Conservation (phyloP, 495 filamentous ascomycete species). For the Aspergillus saccharolyticus region DNA sequence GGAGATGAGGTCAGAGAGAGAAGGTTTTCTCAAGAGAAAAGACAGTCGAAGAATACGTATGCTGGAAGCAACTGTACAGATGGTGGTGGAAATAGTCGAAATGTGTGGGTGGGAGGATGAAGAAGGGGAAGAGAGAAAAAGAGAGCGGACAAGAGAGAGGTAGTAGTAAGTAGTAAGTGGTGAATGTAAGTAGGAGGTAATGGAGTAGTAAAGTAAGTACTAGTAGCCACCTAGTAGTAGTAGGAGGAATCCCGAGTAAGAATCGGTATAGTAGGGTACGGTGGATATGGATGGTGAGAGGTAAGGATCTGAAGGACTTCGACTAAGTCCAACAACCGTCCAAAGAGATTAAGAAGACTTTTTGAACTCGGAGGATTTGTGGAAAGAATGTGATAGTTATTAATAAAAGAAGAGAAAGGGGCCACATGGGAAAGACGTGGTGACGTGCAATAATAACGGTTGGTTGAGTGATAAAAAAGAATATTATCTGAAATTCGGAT, state of each 20-base stretch:
- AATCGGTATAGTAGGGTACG: conserved; percentile 10
- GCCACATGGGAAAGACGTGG: conserved; percentile 17
- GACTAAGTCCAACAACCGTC: conserved; percentile 17
- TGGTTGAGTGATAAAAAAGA: conserved; percentile 7
- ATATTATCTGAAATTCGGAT: neutral
- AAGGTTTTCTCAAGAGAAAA: neutral
- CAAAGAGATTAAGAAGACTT: conserved; percentile 3
- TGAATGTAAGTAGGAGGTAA: conserved; percentile 13
- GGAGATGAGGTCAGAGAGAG: neutral
- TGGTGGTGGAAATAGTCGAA: neutral
- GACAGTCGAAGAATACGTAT: neutral
- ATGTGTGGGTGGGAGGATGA: neutral
- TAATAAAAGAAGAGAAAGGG: conserved; percentile 21
- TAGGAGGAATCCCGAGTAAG: conserved; percentile 18
- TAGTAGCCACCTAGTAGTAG: neutral
- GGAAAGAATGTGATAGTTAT: conserved; percentile 21
- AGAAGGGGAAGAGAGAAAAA: neutral
- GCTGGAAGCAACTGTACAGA: neutral
- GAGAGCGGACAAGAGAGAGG: conserved; percentile 10
- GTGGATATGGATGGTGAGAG: conserved; percentile 8
- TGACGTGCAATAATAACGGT: conserved; percentile 17
- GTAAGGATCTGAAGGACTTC: conserved; percentile 5
- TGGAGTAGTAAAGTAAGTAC: conserved; percentile 13
- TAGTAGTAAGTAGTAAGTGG: conserved; percentile 8
- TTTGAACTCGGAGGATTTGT: conserved; percentile 21